Evolutionary conservation across 495 filamentous ascomycete genomes (phyloP).

Genomic region (Neurospora tetraspora): DNA sequence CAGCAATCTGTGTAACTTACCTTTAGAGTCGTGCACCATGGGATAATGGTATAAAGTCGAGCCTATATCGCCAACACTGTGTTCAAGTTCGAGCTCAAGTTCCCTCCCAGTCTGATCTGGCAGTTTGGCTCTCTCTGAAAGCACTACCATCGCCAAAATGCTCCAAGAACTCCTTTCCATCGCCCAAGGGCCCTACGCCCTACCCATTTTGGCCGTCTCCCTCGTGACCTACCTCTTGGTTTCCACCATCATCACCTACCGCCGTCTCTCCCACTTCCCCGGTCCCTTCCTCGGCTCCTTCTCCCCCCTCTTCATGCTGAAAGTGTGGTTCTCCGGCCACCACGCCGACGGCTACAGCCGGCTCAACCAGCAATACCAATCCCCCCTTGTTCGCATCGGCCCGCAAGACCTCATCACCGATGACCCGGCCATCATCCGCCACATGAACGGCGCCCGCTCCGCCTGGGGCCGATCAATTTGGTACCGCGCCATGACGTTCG

Average conservation of each 20-base stretch:
- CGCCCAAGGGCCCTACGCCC: neutral
- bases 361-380: neutral
- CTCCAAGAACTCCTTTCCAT: neutral
- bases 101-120: neutral
- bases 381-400: slow-evolving; percentile 25
- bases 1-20: neutral
- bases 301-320: slow-evolving; percentile 13
- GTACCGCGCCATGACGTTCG: slow-evolving; percentile 31
- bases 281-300: slow-evolving; percentile 14
- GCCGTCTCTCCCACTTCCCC: slow-evolving; percentile 16
- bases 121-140: neutral
- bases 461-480: slow-evolving; percentile 23
- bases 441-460: slow-evolving; percentile 27
- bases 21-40: neutral
- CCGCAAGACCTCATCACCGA: slow-evolving; percentile 28
- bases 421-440: slow-evolving; percentile 29
- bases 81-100: neutral
- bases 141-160: neutral
- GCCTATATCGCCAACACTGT: neutral
- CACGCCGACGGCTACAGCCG: neutral
- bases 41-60: neutral
- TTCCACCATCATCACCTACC: slow-evolving; percentile 11
- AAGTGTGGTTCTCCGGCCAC: neutral
- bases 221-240: neutral
- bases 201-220: neutral